phyloP scores from a whole-genome alignment of 495 filamentous ascomycete genomes.

The Penicillium ucsense region DNA sequence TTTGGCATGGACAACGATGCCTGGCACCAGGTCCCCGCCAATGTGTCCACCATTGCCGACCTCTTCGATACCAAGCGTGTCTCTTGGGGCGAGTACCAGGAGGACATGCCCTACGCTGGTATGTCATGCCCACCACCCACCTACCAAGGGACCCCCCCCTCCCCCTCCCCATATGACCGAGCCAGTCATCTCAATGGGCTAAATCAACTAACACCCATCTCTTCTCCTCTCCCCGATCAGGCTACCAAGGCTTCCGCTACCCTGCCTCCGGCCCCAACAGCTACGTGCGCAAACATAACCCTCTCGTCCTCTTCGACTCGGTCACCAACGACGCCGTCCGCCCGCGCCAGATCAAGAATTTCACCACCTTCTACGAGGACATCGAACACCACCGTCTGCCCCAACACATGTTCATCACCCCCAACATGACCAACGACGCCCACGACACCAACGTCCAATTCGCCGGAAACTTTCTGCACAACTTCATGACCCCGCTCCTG shows the following conservation, averaged over 20 bases:
- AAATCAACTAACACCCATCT: background rate
- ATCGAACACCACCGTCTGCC: slow-evolving; percentile 48
- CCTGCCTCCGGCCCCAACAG: slow-evolving; percentile 41
- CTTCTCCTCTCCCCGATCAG: background rate
- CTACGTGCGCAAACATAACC: slow-evolving; percentile 77
- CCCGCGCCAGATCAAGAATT: slow-evolving; percentile 55
- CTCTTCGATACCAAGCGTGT: slow-evolving; percentile 59
- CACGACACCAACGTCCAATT: slow-evolving; percentile 59
- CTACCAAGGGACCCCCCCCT: no score
- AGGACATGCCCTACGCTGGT: slow-evolving; percentile 56
- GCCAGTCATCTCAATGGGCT: no score
- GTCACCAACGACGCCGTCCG: slow-evolving; percentile 45
- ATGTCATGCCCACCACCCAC: background rate
- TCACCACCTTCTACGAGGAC: slow-evolving; percentile 53
- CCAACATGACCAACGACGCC: slow-evolving; percentile 67
- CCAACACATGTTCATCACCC: slow-evolving; percentile 68
- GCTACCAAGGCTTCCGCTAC: slow-evolving; percentile 50
- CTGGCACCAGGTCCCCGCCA: slow-evolving; percentile 44
- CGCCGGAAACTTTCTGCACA: slow-evolving; percentile 46
- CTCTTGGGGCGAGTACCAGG: slow-evolving; percentile 61
- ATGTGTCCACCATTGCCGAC: slow-evolving; percentile 60
- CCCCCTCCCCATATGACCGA: no score
- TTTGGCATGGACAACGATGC: slow-evolving; percentile 64
- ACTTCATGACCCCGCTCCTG: slow-evolving; percentile 54
- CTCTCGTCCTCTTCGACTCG: slow-evolving; percentile 49